Base-by-base conservation (phyloP, 2,329 filamentous ascomycete species). In the Aspergillus transmontanensis region DNA sequence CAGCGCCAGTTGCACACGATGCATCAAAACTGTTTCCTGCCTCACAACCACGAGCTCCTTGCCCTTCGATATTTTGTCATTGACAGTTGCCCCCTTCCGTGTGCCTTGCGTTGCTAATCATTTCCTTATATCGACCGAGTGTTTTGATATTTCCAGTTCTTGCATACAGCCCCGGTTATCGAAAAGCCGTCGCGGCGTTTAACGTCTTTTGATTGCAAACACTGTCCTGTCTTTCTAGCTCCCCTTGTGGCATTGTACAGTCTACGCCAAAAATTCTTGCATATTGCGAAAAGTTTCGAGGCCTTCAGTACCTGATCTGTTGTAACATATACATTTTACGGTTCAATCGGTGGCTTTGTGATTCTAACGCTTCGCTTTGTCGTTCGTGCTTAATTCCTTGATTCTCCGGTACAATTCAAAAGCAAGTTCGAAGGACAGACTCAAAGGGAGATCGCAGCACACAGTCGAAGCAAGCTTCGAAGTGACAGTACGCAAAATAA, bases 1-100 rank as follows among this genome's bases (percentile, higher is more conserved):
- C 63, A 58, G 61, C 68, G 59, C 64, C 63, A 69, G 64, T 70
- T 68, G 68, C 74, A 70, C 76, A 78, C 72, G 55, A 79, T 79
- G 76, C 73, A 73, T 72, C 69, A 41, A 68, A 62, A 67, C 55
- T 68, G 36, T 60, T 63, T 67, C 45, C 61, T 62, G 61, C 50
- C 66, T 64, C 67, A 69, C 65, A 72, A 62, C 61, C 64, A 66
- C 69, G 63, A 71, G 61, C 65, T 71, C 67, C 61, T 68, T 62
- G 57, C 64, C 66, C 53, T 64, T 50, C 57, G 56, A 46, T 51
- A 62, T 34, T 57, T 66, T 64, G 39, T 62, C 55, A 60, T 59
- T 57, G 60, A 59, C 61, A n/a, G n/a, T 51, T 66, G n/a, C 59
- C 61, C 63, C 41, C 66, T 66, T 66, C 23, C 58, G 61, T 61